Evolutionary conservation across 305 asterid species (phyloP).

Genomic region (Solanum hybrid): DNA sequence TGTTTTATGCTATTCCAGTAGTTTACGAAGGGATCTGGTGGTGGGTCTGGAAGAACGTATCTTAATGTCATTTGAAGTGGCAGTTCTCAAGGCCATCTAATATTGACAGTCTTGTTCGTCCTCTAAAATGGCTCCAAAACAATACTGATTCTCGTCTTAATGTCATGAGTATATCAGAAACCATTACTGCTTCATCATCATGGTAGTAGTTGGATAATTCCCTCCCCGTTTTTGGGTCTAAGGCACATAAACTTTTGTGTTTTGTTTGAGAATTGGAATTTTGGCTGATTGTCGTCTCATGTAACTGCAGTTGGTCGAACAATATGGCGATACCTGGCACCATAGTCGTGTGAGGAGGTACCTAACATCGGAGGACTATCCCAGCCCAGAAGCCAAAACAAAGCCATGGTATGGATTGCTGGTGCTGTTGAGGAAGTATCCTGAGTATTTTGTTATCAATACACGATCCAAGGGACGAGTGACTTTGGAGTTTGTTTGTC

Average conservation of each 20-base stretch:
- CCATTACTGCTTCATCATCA: not conserved
- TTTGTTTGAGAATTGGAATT: not conserved
- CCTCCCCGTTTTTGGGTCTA: not conserved
- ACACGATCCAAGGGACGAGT: slow-evolving; percentile 73
- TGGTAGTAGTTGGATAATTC: not conserved
- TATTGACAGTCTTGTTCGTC: not conserved
- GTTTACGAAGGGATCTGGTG: not conserved
- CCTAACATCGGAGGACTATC: slow-evolving; percentile 60
- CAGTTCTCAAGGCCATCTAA: not conserved
- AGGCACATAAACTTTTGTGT: not conserved
- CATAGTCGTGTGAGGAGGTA: slow-evolving; percentile 76
- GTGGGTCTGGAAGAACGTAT: not conserved
- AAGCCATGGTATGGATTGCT: slow-evolving; percentile 93
- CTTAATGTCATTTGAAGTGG: not conserved
- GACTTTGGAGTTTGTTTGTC: slow-evolving; percentile 71
- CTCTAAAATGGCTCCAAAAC: not conserved
- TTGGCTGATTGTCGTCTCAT: not conserved
- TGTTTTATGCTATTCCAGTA: not conserved
- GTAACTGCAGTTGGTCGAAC: slow-evolving; percentile 59
- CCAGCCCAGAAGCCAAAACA: slow-evolving; percentile 52
- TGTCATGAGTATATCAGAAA: not conserved
- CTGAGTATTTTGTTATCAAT: slow-evolving; percentile 87
- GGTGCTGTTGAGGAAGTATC: slow-evolving; percentile 68
- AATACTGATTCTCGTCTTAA: not conserved
- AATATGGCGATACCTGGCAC: slow-evolving; percentile 60